Evolutionary conservation across 2,329 filamentous ascomycete species (phyloP).

Genomic region (Claviceps humidiphila): DNA sequence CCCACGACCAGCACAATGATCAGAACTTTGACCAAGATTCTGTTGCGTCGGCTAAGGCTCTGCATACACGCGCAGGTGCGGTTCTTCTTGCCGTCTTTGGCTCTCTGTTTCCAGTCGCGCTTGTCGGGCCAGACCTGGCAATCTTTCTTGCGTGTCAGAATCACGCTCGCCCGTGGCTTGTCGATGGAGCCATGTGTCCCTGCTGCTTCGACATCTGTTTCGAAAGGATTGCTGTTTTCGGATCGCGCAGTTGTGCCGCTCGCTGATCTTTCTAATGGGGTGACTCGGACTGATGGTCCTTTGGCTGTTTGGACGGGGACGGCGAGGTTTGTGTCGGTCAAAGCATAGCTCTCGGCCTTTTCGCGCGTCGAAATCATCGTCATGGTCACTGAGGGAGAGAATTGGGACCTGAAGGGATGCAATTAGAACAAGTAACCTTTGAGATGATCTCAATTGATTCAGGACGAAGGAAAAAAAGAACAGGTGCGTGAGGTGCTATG

Average conservation of each 20-base stretch:
- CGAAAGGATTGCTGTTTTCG: constrained; percentile 36
- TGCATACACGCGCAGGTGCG: constrained; percentile 40
- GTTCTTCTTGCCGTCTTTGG: constrained; percentile 40
- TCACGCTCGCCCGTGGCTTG: constrained; percentile 18
- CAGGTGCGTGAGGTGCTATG: neutral
- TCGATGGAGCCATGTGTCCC: constrained; percentile 23
- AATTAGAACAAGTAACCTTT: neutral
- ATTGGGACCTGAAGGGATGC: neutral
- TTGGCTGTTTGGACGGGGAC: constrained; percentile 15
- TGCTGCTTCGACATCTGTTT: constrained; percentile 44
- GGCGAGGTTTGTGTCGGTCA: constrained; percentile 11
- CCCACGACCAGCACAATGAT: constrained; percentile 39
- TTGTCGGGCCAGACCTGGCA: constrained; percentile 47
- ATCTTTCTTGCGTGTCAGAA: constrained; percentile 27
- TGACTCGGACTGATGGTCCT: neutral
- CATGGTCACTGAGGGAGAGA: neutral
- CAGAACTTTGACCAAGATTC: constrained; percentile 40
- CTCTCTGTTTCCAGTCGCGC: constrained; percentile 46
- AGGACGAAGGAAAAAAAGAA: neutral
- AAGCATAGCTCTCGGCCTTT: constrained; percentile 9
- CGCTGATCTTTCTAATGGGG: constrained; percentile 9
- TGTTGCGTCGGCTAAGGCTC: constrained; percentile 38
- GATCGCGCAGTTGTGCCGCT: constrained; percentile 32
- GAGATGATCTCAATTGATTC: neutral
- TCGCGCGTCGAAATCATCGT: constrained; percentile 15